phyloP scores from a whole-genome alignment of 1,139 yeast genomes.

The Zygoascus hellenicus region DNA sequence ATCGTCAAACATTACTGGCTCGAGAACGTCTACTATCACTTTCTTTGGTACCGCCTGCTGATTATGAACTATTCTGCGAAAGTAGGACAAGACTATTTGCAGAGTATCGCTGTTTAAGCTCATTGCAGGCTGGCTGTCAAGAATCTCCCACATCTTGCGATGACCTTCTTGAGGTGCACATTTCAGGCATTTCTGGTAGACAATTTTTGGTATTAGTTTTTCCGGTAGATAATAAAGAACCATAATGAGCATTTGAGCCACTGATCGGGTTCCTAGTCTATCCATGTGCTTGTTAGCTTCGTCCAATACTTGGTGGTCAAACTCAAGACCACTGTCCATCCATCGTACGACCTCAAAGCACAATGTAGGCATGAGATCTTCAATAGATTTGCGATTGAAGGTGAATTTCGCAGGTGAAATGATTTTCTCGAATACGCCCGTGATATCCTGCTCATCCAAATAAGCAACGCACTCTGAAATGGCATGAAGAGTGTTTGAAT shows the following conservation, averaged over 20 bases:
- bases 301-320: slow-evolving; percentile 32
- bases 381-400: background rate
- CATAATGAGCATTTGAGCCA: slow-evolving; percentile 31
- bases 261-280: slow-evolving; percentile 29
- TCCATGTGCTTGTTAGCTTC: slow-evolving; percentile 24
- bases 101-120: slow-evolving; percentile 39
- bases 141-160: slow-evolving; percentile 16
- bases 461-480: slow-evolving; percentile 36
- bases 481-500: slow-evolving; percentile 30
- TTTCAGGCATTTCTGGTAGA: slow-evolving; percentile 21
- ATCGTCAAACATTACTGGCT: slow-evolving; percentile 27
- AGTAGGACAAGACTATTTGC: slow-evolving; percentile 36
- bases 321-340: slow-evolving; percentile 33
- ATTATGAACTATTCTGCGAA: slow-evolving; percentile 29
- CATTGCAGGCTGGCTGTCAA: slow-evolving; percentile 29
- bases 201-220: slow-evolving; percentile 37
- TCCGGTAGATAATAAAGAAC: slow-evolving; percentile 37
- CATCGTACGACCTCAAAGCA: slow-evolving; percentile 30
- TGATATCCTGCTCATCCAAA: slow-evolving; percentile 24
- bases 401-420: background rate
- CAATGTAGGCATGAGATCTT: background rate
- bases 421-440: slow-evolving; percentile 16
- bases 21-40: slow-evolving; percentile 27
- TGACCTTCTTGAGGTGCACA: slow-evolving; percentile 8
- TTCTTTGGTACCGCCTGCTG: slow-evolving; percentile 23